Evolutionary conservation across 345 rosid genomes (phyloP), one percentile per base, ranked within the genome.

Genomic region (Streptanthus diversifolius): DNA sequence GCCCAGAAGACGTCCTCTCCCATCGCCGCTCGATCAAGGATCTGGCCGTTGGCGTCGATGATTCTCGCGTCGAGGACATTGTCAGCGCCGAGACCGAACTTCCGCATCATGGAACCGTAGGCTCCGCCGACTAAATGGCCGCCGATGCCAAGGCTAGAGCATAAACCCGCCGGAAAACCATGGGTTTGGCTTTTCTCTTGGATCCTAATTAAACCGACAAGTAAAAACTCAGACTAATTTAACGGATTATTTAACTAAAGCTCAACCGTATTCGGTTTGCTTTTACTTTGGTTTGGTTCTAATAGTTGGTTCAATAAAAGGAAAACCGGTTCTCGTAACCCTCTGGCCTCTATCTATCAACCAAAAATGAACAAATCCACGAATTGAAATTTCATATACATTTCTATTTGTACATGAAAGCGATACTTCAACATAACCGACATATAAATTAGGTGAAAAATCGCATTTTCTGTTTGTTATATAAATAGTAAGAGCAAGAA

Each of bases 1-100:
- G 93, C 96, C 93, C 93, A 86, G 49, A 88, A 90, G 2, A 82
- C 80, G 65, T 90, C 96, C 56, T 90, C 88, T 8, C 96, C 91
- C 91, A 86, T 90, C 1, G 87, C 69, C 0, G 82, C 78, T 5
- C 93, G 69, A 63, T 90, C 87, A 0, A 88, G 86, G 7, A 88
- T 72, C 25, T 77, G 62, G 22, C 96, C 93, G 30, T 77, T 67
- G 15, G 67, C 84, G 55, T 83, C 90, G 1, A 90, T 63, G 10
- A 90, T 86, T 66, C 85, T 74, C 0, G 93, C 96, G 70, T 90
- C 96, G 1, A 88, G 54, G 3, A 86, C 96, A 77, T 90, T 90
- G 70, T 88, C 96, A 12, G 77, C 95, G 1, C 90, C 96, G 22
- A 88, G 91, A 17, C 96, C 96, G 39, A 77, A 87, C 45, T 84